Conservation (phyloP, 768 basidiomycete species). For the Boletus rufocinnamomeus region DNA sequence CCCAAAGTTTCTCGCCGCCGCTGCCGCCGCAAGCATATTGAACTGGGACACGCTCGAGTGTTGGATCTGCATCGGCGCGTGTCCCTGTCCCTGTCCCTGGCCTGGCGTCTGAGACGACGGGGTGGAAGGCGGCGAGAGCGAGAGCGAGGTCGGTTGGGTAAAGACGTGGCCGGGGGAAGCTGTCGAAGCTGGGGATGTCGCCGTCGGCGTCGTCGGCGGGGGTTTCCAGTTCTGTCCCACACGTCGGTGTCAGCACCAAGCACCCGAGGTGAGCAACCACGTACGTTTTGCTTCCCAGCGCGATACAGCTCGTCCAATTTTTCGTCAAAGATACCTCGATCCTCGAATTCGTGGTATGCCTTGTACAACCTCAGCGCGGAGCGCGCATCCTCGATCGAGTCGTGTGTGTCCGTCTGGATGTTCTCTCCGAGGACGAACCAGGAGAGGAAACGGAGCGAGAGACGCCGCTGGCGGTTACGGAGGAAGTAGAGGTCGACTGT, state of each 20-base stretch:
- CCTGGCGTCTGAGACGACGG: background rate
- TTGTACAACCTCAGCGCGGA: conserved; percentile 86
- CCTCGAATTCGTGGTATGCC: conserved; percentile 75
- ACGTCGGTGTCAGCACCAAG: background rate
- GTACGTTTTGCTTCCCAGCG: conserved; percentile 72
- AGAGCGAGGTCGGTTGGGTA: background rate
- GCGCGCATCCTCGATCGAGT: conserved; percentile 96
- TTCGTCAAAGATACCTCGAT: conserved; percentile 75
- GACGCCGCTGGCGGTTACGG: conserved; percentile 75
- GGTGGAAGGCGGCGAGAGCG: conserved; percentile 10
- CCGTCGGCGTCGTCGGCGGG: conserved; percentile 31
- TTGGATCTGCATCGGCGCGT: background rate
- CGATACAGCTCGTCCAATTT: conserved; percentile 85
- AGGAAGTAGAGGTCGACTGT: conserved; percentile 97
- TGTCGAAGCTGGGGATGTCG: conserved; percentile 3
- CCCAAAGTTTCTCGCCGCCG: conserved; percentile 28
- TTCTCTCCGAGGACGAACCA: conserved; percentile 93
- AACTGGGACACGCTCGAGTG: conserved; percentile 28
- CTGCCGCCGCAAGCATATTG: conserved; percentile 28
- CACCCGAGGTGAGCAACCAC: conserved; percentile 25
- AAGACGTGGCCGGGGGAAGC: background rate
- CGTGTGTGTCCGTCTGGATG: conserved; percentile 93
- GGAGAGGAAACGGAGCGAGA: conserved; percentile 89
- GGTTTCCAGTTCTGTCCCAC: conserved; percentile 56
- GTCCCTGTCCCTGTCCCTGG: background rate